A percentile compares a stretch with the other conserved stretches of the same genome.
phyloP scores from a whole-genome alignment of 768 basidiomycete species.

The Kwoniella botswanensis region DNA sequence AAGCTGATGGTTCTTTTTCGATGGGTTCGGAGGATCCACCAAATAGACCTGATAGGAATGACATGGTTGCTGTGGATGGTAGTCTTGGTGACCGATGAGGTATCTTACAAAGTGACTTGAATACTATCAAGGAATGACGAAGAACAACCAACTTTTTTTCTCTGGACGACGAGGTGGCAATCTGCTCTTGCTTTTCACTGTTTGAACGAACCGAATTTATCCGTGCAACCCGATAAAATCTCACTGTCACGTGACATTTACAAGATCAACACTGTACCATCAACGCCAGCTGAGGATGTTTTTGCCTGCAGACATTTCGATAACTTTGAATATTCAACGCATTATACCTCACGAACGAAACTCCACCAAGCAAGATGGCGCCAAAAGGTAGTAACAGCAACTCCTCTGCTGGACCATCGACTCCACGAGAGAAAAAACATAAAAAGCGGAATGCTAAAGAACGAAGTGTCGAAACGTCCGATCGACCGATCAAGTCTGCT shows the following conservation, averaged over 20 bases:
- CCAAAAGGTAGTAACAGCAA: background rate
- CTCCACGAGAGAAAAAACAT: conserved; percentile 23
- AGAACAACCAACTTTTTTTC: conserved; percentile 18
- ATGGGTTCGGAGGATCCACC: conserved; percentile 24
- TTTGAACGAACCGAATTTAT: background rate
- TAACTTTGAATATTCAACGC: background rate
- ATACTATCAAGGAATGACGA: conserved; percentile 7
- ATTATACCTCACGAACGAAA: too few species aligned
- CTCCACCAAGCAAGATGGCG: background rate
- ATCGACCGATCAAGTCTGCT: conserved; percentile 31
- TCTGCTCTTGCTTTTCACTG: too few species aligned
- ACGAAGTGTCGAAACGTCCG: conserved; percentile 18
- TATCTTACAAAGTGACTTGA: background rate
- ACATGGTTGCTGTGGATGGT: conserved; percentile 32
- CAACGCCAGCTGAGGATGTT: background rate
- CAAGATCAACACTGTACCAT: background rate
- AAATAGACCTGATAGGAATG: conserved; percentile 45
- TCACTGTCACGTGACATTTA: background rate
- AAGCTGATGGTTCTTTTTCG: conserved; percentile 33
- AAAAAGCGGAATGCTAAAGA: conserved; percentile 26
- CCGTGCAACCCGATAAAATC: background rate
- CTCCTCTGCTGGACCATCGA: conserved; percentile 26
- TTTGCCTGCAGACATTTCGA: background rate
- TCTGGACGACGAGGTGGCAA: background rate
- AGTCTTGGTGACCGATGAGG: background rate